Base-by-base conservation (phyloP, 129 eudicot species). In the Centrapalus pauciflorus region DNA sequence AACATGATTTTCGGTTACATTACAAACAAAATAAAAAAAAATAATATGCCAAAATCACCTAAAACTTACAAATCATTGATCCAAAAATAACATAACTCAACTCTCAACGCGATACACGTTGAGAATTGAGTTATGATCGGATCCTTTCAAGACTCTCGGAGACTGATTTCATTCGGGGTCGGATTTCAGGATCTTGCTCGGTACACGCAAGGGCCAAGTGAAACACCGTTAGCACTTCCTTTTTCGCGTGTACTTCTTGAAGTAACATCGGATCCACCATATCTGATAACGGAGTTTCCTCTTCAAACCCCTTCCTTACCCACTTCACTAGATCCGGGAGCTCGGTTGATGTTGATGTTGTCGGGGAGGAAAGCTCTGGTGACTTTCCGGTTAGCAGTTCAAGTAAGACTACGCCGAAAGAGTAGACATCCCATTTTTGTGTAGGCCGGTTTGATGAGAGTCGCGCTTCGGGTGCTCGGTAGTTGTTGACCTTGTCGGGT, bases 371-470 rank as follows among this genome's bases (percentile, higher is more conserved):
- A 52, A 73, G 72, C 67, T 94, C 99, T 0, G 95, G 95, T 3
- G 97, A 86, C 76, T 84, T 94, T 41, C 97, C 99, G 0, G 99
- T 94, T 4, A 94, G 67, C 66, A 94, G 27, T 68, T 94, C 97
- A 10, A 94, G 90, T 52, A 86, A 71, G 11, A 94, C 88, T 14
- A 94, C 97, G 49, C 99, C 99, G 32, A 94, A 94, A 49, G 97
- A 89, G 79, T 89, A 94, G 4, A 94, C 86, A 59, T 94, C 99
- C 97, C 95, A 94, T 76, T 89, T 94, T 67, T 94, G 97, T 25
- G 93, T 86, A 3, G 97, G 93, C 0, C 84, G 73, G 73, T 37
- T 81, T 6, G 71, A 56, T 3, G 88, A 50, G 25, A 74, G 33
- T 23, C 88, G 85, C 29, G 93, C 95, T 72, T 94, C 99, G 4